Evolutionary conservation across 176 grass and related monocot species (phyloP).

Genomic region (Triticum turgidum): DNA sequence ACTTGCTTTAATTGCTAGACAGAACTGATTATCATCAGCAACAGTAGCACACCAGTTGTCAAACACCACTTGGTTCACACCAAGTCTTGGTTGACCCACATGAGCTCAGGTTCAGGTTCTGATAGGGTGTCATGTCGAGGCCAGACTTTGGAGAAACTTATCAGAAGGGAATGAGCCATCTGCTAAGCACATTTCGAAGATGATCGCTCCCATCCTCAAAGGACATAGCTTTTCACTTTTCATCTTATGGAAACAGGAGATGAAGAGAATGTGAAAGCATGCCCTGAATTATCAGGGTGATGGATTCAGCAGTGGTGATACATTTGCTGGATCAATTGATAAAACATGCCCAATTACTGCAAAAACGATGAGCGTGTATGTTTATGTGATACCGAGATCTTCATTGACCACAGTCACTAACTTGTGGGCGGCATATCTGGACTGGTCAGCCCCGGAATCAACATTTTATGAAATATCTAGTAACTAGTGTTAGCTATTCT

Average conservation of each 20-base stretch:
- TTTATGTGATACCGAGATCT: too few relatives aligned
- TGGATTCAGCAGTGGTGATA: too few relatives aligned
- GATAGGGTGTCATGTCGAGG: not conserved
- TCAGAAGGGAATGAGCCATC: not conserved
- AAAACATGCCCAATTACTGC: conserved; percentile 25
- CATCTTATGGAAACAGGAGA: not conserved
- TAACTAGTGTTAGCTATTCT: too few relatives aligned
- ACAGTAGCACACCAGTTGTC: not conserved
- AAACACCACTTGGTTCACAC: not conserved
- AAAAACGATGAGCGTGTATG: not conserved
- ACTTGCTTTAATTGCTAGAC: conserved; percentile 19
- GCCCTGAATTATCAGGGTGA: not conserved
- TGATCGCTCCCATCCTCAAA: not conserved
- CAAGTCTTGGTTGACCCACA: not conserved
- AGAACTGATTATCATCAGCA: not conserved
- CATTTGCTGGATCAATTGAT: not conserved
- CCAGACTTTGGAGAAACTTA: not conserved
- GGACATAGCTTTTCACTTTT: not conserved
- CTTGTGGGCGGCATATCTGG: too few relatives aligned
- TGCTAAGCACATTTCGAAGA: too few relatives aligned
- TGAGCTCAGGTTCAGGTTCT: not conserved
- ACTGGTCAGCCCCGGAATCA: too few relatives aligned
- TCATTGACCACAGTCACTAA: too few relatives aligned
- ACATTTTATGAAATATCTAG: too few relatives aligned
- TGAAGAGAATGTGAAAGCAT: conserved; percentile 9